These are phyloP conservation scores for Phytophthora niederhauseri DNA, from an alignment of 352 stramenopile genomes.

Conservation along the genomic window DNA sequence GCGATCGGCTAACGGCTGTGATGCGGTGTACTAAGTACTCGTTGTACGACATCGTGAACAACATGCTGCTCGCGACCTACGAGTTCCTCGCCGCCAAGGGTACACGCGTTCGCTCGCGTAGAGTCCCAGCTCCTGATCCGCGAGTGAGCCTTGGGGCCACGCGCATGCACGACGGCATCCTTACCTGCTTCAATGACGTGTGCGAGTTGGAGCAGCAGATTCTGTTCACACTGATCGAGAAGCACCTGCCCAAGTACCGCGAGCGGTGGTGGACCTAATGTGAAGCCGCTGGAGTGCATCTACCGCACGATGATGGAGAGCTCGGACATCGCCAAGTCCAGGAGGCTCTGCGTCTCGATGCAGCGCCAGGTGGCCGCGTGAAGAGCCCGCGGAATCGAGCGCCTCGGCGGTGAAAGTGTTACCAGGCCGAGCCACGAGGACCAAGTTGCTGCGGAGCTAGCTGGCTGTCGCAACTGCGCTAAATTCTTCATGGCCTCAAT, in stretches of 20 bases:
- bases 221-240: conserved; percentile 85
- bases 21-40: conserved; percentile 84
- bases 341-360: conserved; percentile 20
- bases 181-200: conserved; percentile 91
- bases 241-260: too few relatives aligned
- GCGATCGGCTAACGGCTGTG: conserved; percentile 94
- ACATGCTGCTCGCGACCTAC: conserved; percentile 96
- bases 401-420: not conserved
- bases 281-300: not conserved
- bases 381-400: not conserved
- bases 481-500: too few relatives aligned
- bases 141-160: conserved; percentile 98
- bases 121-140: conserved; percentile 98
- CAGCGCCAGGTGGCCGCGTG: not conserved
- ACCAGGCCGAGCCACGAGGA: not conserved
- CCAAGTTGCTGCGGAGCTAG: not conserved
- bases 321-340: conserved; percentile 81
- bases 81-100: conserved; percentile 97
- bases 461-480: not conserved
- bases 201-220: conserved; percentile 81
- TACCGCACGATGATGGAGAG: conserved; percentile 96
- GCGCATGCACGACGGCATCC: conserved; percentile 94
- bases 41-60: conserved; percentile 88
- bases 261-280: too few relatives aligned
- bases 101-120: conserved; percentile 92